Evolutionary conservation across 768 basidiomycete species (phyloP), one percentile per base, ranked within the genome.

Genomic region (Suillus americanus): DNA sequence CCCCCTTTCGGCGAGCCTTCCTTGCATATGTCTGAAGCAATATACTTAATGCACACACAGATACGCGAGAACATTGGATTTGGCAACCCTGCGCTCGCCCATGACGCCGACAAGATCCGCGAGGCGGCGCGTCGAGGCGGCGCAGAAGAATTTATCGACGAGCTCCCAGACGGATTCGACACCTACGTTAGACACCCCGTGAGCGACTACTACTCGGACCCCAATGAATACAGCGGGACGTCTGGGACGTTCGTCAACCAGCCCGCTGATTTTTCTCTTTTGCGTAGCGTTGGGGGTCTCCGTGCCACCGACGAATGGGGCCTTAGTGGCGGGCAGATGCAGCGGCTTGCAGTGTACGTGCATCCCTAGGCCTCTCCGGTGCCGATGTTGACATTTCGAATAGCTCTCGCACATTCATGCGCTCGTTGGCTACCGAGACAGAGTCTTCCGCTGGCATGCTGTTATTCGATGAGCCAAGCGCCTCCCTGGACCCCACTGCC

Each of bases 31-130:
- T 50, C 12, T n/a, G 40, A 57, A 54, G 9, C 62, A 37, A 14
- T 38, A 3, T 53, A 53, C 10, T 46, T 23, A 12, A 23, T 0
- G 5, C 25, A 33, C 16, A 1, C 53, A 2, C 68, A 93, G 91
- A 86, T 94, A 54, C 83, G 79, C 68, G 90, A 92, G 63, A 93
- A 93, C 71, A 92, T 93, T 61, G 87, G 82, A 0, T 79, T 92
- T 4, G 92, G 91, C 12, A 86, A 89, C 69, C 89, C 91, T 1
- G 71, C 80, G 8, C 74, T 85, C 62, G 78, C 79, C 1, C 67
- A 74, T 9, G 85, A 90, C 70, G 79, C 84, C 6, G 83, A 84
- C 18, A 82, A 83, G 60, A 80, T 93, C 53, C 79, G 79, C 3
- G 79, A 86, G 69, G 92, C 91, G 1, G 91, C 91, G 1, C 78